phyloP scores from a whole-genome alignment of 2,329 filamentous ascomycete genomes.

The Fusarium sp. region DNA sequence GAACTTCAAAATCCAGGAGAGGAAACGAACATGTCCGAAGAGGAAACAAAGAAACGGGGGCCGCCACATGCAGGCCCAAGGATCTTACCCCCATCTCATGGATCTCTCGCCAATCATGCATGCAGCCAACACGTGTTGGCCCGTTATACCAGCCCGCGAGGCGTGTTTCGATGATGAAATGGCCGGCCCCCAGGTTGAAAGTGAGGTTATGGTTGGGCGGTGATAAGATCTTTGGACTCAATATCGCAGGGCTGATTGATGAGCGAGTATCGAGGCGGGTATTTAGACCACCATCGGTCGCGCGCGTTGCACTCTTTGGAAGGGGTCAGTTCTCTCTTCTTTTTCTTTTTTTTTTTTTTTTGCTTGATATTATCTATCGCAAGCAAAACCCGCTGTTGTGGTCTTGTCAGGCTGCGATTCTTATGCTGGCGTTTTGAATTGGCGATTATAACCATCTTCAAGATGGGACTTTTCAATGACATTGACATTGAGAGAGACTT shows the following conservation, averaged over 20 bases:
- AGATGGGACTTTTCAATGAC: constrained; percentile 6
- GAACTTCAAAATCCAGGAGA: neutral
- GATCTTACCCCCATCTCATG: constrained; percentile 9
- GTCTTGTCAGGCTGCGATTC: neutral
- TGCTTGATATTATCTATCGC: too few species aligned
- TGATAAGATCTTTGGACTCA: neutral
- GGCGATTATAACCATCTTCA: neutral
- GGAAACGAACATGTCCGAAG: constrained; percentile 12
- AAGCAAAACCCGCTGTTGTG: neutral
- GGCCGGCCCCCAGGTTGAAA: constrained; percentile 3
- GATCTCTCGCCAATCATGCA: constrained; percentile 26
- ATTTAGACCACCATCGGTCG: neutral
- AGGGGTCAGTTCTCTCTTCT: neutral
- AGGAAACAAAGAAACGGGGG: constrained; percentile 5
- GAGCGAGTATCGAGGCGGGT: neutral
- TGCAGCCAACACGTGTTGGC: neutral
- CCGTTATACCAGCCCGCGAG: constrained; percentile 10
- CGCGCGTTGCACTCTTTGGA: neutral
- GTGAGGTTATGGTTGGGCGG: neutral
- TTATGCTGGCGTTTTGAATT: neutral
- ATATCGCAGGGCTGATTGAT: neutral
- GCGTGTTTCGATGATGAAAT: neutral
- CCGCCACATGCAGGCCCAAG: neutral
- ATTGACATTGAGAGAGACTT: constrained; percentile 13
- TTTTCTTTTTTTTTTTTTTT: too few species aligned